Evolutionary conservation across 2,329 filamentous ascomycete genomes (phyloP), one percentile per base, ranked within the genome.

Genomic region (Falciphora oryzae): DNA sequence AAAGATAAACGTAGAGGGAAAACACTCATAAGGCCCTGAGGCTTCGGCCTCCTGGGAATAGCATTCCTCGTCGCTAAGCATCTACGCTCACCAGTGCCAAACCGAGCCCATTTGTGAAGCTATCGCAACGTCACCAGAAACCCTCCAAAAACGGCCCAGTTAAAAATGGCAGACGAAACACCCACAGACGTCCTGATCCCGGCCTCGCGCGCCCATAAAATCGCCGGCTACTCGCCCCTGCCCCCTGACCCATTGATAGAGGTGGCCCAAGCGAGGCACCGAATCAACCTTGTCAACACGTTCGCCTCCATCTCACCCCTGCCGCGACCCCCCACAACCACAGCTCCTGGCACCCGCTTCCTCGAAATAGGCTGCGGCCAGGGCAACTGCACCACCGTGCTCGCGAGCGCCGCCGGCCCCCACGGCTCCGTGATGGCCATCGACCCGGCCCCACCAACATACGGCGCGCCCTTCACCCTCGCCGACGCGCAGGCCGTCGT

Each of bases 341-440:
- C 80, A 64, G 27, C 65, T 1, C 71, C 75, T 0, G 78, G 79
- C 66, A 75, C 75, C 32, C 77, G 75, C 3, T 71, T 86, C 8
- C 76, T 88, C 1, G 85, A 87, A 70, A 71, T 88, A 53, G 85
- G 84, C 62, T 87, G 85, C 71, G 85, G 85, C 1, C 85, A 87
- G 68, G 85, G 85, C 2, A 83, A 83, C 66, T 81, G 79, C 68
- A 86, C 85, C 1, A 76, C 79, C 14, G 81, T 80, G 3, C 78
- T 87, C 25, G 85, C 84, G 59, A 70, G 77, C 68, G 77, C 76
- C 27, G 77, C 83, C 1, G 79, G 80, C 3, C 69, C 76, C 16
- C 35, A 72, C 0, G 82, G 83, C 0, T 73, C 73, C 60, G 74
- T 86, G 18, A 27, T 25, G 31, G 78, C 79, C 63, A 71, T 85